These are phyloP conservation scores for Spongospora subterranea DNA, from an alignment of 208 protist species.

Conservation along the genomic window DNA sequence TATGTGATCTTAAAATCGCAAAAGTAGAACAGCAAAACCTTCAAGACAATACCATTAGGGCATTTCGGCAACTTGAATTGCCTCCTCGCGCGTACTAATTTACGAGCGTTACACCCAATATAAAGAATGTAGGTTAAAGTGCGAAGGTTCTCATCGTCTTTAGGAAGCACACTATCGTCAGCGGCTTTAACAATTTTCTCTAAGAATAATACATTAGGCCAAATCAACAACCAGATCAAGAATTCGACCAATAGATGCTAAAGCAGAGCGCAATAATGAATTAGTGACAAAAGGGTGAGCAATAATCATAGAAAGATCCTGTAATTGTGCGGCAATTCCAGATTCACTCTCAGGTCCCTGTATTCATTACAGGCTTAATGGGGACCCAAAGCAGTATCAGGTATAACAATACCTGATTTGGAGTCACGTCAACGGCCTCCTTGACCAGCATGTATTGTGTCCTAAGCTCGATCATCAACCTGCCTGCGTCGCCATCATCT, in stretches of 20 bases:
- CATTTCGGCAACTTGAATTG: conserved; percentile 53
- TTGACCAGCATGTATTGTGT: conserved; percentile 16
- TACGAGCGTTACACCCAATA: conserved; percentile 9
- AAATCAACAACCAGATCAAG: neutral
- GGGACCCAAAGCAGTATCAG: neutral
- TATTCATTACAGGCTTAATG: neutral
- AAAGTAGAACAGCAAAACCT: neutral
- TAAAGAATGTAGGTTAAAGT: neutral
- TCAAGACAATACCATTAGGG: neutral
- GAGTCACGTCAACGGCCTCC: neutral
- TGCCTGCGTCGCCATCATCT: neutral
- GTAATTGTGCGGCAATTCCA: neutral
- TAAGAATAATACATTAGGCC: neutral
- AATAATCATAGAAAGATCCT: conserved; percentile 38
- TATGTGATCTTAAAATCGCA: neutral
- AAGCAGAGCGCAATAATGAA: neutral
- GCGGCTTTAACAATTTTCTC: neutral
- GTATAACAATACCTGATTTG: neutral
- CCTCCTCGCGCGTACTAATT: neutral
- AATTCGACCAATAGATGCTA: neutral
- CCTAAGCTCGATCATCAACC: neutral
- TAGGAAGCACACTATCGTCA: neutral
- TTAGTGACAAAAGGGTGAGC: conserved; percentile 35
- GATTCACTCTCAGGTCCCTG: neutral
- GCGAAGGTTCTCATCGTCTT: conserved; percentile 18